A percentile compares a stretch with the other conserved stretches of the same genome.
These are phyloP conservation scores for Herpomyces periplanetae DNA, from an alignment of 2,329 filamentous ascomycete species.

Conservation along the genomic window DNA sequence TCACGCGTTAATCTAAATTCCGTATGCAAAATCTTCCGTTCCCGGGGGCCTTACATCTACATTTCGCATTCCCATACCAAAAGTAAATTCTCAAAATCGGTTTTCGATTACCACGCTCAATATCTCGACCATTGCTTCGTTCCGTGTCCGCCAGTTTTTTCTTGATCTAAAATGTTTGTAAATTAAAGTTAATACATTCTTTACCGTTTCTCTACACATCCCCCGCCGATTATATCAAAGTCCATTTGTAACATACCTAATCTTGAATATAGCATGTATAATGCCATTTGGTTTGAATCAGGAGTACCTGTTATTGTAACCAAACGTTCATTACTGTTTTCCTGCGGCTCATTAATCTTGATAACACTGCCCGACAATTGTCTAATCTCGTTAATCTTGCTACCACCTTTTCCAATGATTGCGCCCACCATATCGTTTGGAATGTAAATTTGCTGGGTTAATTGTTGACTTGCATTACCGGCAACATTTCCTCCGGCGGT, in stretches of 20 bases:
- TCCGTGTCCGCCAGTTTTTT: conserved; percentile 41
- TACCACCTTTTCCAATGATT: conserved; percentile 90
- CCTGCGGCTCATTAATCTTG: conserved; percentile 97
- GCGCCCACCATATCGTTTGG: conserved; percentile 98
- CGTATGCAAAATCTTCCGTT: too few species aligned
- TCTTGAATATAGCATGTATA: conserved; percentile 94
- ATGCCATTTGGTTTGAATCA: conserved; percentile 96
- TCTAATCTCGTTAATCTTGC: conserved; percentile 96
- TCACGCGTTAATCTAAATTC: too few species aligned
- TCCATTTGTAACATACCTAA: conserved; percentile 24
- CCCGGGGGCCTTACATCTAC: too few species aligned
- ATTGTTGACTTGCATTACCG: conserved; percentile 43
- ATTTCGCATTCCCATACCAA: too few species aligned
- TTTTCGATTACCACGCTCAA: too few species aligned
- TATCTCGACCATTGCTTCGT: too few species aligned
- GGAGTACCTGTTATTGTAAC: conserved; percentile 92
- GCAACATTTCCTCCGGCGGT: too few species aligned
- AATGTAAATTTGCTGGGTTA: conserved; percentile 95
- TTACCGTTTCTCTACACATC: conserved; percentile 1
- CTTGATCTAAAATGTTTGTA: conserved; percentile 4
- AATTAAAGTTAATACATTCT: conserved; percentile 3
- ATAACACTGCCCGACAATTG: conserved; percentile 91
- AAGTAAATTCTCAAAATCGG: too few species aligned
- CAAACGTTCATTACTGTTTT: conserved; percentile 88
- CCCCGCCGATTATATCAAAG: neutral